Evolutionary conservation across 345 rosid species (phyloP).

Genomic region (Heritiera fomes): DNA sequence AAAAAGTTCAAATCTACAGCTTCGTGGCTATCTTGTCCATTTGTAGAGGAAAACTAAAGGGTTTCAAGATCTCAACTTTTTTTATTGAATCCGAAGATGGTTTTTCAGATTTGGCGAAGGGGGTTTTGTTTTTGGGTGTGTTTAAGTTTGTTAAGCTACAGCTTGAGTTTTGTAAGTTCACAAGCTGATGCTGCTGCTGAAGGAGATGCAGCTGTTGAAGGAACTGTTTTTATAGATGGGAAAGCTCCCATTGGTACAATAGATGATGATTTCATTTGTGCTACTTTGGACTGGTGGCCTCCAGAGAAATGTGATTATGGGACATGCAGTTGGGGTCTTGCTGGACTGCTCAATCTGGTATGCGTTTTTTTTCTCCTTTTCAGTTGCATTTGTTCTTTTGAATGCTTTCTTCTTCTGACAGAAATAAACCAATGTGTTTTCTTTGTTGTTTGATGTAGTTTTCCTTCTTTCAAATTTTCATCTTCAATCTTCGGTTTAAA

Average conservation of each 20-base stretch:
- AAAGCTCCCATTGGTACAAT: conserved; percentile 56
- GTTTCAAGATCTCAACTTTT: conserved; percentile 15
- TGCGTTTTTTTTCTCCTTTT: background rate
- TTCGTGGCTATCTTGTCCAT: conserved; percentile 2
- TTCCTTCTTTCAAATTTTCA: background rate
- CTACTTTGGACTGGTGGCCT: conserved; percentile 99
- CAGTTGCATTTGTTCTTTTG: background rate
- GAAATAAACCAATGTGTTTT: background rate
- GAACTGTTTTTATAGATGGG: conserved; percentile 57
- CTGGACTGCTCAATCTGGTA: conserved; percentile 93
- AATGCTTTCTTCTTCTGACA: background rate
- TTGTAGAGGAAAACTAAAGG: conserved; percentile 9
- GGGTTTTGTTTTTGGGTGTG: conserved; percentile 39
- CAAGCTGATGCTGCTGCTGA: conserved; percentile 25
- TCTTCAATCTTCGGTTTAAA: background rate
- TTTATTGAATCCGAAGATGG: conserved; percentile 10
- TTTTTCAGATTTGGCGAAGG: conserved; percentile 28
- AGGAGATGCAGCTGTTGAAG: conserved; percentile 33
- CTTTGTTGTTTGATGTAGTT: background rate
- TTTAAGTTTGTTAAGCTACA: conserved; percentile 16
- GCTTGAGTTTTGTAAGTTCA: conserved; percentile 27
- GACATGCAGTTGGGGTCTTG: conserved; percentile 80
- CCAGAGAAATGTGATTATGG: conserved; percentile 97
- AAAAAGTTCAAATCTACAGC: background rate
- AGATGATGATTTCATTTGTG: conserved; percentile 89